A percentile compares a stretch with the other conserved stretches of the same genome.
phyloP scores from a whole-genome alignment of 129 eudicot species.

The Saposhnikovia divaricata region DNA sequence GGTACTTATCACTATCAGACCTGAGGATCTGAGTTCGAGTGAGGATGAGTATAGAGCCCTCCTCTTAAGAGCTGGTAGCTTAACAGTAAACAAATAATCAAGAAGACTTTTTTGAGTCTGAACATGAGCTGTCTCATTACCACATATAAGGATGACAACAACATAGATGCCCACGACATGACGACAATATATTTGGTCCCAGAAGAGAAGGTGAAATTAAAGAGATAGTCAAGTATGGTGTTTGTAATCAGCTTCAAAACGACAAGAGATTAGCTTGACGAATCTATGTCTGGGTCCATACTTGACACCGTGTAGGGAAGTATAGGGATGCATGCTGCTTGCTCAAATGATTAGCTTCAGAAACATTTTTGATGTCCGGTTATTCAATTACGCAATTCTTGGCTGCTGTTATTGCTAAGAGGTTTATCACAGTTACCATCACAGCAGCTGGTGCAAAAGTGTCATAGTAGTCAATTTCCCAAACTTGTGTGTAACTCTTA shows the following conservation, averaged over 20 bases:
- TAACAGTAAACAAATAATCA: background rate
- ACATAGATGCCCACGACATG: background rate
- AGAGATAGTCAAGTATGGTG: background rate
- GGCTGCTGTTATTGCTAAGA: background rate
- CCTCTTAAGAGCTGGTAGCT: background rate
- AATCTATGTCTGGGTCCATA: background rate
- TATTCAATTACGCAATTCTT: background rate
- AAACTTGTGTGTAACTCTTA: background rate
- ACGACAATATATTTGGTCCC: background rate
- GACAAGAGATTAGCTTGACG: background rate
- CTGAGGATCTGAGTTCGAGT: background rate
- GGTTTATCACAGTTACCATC: constrained; percentile 1
- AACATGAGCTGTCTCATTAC: background rate
- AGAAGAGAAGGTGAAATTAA: background rate
- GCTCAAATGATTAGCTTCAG: background rate
- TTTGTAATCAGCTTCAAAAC: background rate
- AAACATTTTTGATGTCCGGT: background rate
- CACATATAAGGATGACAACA: background rate
- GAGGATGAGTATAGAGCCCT: background rate
- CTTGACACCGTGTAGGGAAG: background rate
- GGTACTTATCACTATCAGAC: too few species aligned
- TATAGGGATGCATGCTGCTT: background rate
- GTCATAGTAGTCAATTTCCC: background rate
- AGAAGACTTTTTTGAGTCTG: background rate
- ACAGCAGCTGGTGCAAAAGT: background rate